phyloP scores from a whole-genome alignment of 1,284 basidiomycete genomes.

The Veloboletus limbatus region DNA sequence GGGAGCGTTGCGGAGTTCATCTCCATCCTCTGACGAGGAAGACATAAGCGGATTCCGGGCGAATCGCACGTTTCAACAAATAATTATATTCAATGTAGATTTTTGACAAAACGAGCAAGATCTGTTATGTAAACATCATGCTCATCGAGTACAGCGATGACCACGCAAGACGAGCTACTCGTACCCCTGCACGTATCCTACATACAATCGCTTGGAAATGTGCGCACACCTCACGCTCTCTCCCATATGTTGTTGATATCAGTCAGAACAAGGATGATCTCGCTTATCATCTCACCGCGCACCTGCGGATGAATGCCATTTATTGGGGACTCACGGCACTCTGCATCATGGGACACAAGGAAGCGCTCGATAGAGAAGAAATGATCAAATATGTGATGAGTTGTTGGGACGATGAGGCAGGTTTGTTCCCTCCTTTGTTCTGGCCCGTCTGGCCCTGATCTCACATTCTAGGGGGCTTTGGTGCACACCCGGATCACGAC shows the following conservation, averaged over 20 bases:
- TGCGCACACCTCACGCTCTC: slow-evolving; percentile 18
- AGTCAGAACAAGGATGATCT: slow-evolving; percentile 79
- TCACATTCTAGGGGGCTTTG: slow-evolving; percentile 80
- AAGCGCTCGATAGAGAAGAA: slow-evolving; percentile 78
- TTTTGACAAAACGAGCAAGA: too few species aligned
- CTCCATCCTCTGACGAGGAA: too few species aligned
- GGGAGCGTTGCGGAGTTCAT: too few species aligned
- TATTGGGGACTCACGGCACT: slow-evolving; percentile 96
- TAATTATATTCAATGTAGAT: too few species aligned
- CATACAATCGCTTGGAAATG: slow-evolving; percentile 56
- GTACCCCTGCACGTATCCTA: slow-evolving; percentile 50
- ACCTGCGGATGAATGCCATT: slow-evolving; percentile 92
- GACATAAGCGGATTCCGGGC: too few species aligned
- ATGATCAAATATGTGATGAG: slow-evolving; percentile 90
- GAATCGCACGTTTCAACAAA: too few species aligned
- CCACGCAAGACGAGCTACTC: slow-evolving; percentile 22
- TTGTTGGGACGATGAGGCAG: slow-evolving; percentile 90
- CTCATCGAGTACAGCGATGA: slow-evolving; percentile 13
- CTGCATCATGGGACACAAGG: slow-evolving; percentile 72
- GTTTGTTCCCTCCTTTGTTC: slow-evolving; percentile 42
- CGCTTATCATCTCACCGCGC: slow-evolving; percentile 90
- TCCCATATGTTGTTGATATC: slow-evolving; percentile 3
- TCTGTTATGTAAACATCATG: too few species aligned
- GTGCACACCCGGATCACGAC: slow-evolving; percentile 91
- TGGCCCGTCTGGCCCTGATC: slow-evolving; percentile 6